Percentiles rank a stretch among this genome's conserved stretches.
Evolutionary conservation across 2,329 filamentous ascomycete genomes (phyloP).

Genomic region (Phyllosticta citrichinensis): DNA sequence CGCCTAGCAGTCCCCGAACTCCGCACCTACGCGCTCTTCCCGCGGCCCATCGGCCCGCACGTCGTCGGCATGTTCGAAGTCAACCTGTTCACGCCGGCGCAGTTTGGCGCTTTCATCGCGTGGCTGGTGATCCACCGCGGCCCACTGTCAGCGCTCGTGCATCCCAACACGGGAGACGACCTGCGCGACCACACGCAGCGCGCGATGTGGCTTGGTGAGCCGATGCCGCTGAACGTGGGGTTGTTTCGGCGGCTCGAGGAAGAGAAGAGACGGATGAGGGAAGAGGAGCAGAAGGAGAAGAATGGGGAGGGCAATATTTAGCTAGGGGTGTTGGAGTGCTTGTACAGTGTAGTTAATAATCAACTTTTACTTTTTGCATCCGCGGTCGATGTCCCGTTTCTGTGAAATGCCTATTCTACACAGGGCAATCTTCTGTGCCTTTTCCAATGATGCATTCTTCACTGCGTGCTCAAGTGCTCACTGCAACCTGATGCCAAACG

Average conservation of each 20-base stretch:
- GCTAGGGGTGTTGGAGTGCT: too few species aligned
- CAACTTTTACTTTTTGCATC: too few species aligned
- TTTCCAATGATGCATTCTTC: too few species aligned
- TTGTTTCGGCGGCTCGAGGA: constrained; percentile 32
- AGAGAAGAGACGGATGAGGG: not conserved
- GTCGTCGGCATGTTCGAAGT: constrained; percentile 87
- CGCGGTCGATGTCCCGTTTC: too few species aligned
- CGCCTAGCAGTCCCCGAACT: constrained; percentile 63
- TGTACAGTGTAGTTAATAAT: too few species aligned
- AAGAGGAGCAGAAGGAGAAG: not conserved
- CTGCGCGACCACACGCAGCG: constrained; percentile 54
- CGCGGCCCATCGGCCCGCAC: constrained; percentile 71
- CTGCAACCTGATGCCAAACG: too few species aligned
- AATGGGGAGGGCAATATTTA: too few species aligned
- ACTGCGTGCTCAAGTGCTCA: too few species aligned
- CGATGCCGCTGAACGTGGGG: constrained; percentile 49
- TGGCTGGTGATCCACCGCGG: constrained; percentile 79
- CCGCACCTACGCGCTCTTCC: constrained; percentile 69
- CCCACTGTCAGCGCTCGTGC: constrained; percentile 66
- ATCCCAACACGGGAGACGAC: constrained; percentile 68
- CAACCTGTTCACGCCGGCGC: constrained; percentile 72
- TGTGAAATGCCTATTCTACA: too few species aligned
- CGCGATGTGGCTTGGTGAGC: constrained; percentile 66
- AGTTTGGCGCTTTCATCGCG: constrained; percentile 81
- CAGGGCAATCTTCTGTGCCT: too few species aligned